Evolutionary conservation across 495 filamentous ascomycete species (phyloP), one percentile per base, ranked within the genome.

Genomic region (Aspergillus steynii): DNA sequence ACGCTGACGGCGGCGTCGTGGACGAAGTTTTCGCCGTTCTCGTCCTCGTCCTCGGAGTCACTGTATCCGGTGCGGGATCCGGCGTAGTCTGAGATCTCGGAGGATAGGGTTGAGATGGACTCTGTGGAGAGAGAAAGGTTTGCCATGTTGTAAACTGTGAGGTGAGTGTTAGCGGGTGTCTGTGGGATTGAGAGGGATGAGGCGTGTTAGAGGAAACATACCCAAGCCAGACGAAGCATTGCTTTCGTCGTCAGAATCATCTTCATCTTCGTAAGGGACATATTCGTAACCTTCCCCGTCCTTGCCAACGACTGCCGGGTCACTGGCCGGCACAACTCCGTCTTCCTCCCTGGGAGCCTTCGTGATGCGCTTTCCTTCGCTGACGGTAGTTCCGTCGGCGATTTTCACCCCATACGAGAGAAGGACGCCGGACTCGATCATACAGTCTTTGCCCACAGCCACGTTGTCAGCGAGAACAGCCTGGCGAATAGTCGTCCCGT

Each of bases 1-100:
- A 98, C 83, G 62, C 91, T 95, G 65, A 84, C 80, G 2, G 91
- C 87, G 10, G 96, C 95, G 59, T 98, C 95, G 49, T 88, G 81
- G 66, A 97, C 91, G 83, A 97, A 98, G 66, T 86, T 80, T 50
- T 85, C 85, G 53, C 85, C 74, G 25, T 85, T 80, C 20, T 81
- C 82, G 20, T 84, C 85, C 15, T 86, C 85, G 4, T 87, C 90
- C 34, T 74, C 72, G 29, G 82, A 77, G 32, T 83, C 85, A 20
- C 78, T 70, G 55, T 82, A 83, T 45, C 77, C 78, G 14, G 77
- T 72, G 52, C 80, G 82, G 26, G 79, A 80, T 10, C 74, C 66
- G 42, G 65, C 68, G 56, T 63, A 73, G 48, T 73, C 67, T 29
- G 76, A 82, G 15, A 82, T 61, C 32, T 80, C 76, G 10, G 81